These are phyloP conservation scores for Solanum bukasovii DNA, from an alignment of 257 asterid species.

Conservation along the genomic window DNA sequence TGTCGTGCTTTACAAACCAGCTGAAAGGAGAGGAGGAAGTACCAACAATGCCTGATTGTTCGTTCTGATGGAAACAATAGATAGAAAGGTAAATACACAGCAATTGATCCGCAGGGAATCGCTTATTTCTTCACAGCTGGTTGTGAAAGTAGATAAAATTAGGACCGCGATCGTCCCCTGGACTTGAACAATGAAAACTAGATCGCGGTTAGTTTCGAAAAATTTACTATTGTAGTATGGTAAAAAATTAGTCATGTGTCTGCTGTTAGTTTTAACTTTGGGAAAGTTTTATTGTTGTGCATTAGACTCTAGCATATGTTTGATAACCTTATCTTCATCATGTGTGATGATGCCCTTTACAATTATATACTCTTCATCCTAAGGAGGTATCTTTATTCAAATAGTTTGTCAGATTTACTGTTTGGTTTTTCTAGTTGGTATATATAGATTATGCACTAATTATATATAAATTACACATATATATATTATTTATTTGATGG, in stretches of 20 bases:
- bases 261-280: not conserved
- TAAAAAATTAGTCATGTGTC: not conserved
- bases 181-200: not conserved
- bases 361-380: not conserved
- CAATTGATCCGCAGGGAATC: not conserved
- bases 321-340: not conserved
- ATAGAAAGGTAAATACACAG: slow-evolving; percentile 2
- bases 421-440: no score
- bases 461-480: no score
- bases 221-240: not conserved
- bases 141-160: not conserved
- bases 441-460: not conserved
- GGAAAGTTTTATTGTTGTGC: not conserved
- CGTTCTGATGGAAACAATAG: not conserved
- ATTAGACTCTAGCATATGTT: not conserved
- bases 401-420: not conserved
- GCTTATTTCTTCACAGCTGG: not conserved
- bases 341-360: not conserved
- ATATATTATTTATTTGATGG: not conserved
- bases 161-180: not conserved
- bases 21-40: slow-evolving; percentile 51
- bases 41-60: slow-evolving; percentile 12
- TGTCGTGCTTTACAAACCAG: slow-evolving; percentile 86
- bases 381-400: not conserved
- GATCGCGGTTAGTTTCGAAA: not conserved